Percentiles rank a stretch among this genome's conserved stretches.
These are phyloP conservation scores for Phytophthora chlamydospora DNA, from an alignment of 352 stramenopile species.

Conservation along the genomic window DNA sequence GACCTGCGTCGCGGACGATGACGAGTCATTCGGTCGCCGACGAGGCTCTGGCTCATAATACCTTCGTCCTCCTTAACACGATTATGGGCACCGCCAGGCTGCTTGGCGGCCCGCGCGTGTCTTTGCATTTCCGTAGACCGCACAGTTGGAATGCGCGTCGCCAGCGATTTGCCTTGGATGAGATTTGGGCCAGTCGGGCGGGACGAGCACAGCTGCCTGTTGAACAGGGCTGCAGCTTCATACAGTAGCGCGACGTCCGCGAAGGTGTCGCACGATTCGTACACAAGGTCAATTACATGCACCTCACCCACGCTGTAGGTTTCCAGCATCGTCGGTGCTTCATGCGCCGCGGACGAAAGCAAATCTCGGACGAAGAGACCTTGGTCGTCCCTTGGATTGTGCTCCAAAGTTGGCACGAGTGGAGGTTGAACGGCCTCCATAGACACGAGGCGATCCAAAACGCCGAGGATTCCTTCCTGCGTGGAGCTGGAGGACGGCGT, in stretches of 20 bases:
- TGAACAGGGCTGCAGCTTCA: slow-evolving; percentile 7
- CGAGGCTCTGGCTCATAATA: slow-evolving; percentile 26
- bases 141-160: slow-evolving; percentile 10
- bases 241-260: not conserved
- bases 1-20: slow-evolving; percentile 5
- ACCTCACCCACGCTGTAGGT: no score
- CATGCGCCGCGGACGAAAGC: not conserved
- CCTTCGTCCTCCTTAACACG: slow-evolving; percentile 13
- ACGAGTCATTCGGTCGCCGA: slow-evolving; percentile 6
- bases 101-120: slow-evolving; percentile 9
- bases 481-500: not conserved
- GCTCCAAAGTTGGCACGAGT: no score
- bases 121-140: slow-evolving; percentile 14
- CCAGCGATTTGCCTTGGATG: slow-evolving; percentile 26
- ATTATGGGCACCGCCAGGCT: slow-evolving; percentile 15
- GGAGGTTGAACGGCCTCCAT: slow-evolving; percentile 8
- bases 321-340: no score
- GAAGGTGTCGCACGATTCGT: slow-evolving; percentile 16
- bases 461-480: slow-evolving; percentile 5
- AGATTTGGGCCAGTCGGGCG: slow-evolving; percentile 22
- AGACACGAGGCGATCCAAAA: slow-evolving; percentile 5
- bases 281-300: no score
- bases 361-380: slow-evolving; percentile 9
- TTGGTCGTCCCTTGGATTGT: not conserved
- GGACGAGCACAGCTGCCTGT: not conserved